Conservation (phyloP, 768 basidiomycete species). For the Termitomyces sp. region DNA sequence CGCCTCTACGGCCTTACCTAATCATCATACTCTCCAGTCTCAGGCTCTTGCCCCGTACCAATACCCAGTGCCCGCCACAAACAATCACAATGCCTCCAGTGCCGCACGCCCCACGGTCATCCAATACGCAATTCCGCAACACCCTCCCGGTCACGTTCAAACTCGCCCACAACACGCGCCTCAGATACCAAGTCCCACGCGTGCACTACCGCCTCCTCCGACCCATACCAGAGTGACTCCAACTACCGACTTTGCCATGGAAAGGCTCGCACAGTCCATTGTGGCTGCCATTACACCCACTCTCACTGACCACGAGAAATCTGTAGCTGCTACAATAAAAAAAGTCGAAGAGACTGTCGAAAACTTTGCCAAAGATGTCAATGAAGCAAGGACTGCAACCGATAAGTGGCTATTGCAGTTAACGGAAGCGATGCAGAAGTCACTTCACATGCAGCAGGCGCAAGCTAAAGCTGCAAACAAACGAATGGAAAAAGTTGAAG, state of each 20-base stretch:
- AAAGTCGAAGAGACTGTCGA: constrained; percentile 9
- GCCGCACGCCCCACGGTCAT: constrained; percentile 1
- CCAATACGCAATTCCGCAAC: not conserved
- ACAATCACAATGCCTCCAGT: not conserved
- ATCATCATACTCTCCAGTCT: not conserved
- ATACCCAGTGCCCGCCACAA: not conserved
- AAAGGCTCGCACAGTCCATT: not conserved
- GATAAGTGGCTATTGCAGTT: constrained; percentile 9
- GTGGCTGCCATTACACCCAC: constrained; percentile 5
- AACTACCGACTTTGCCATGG: not conserved
- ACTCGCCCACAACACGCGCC: not conserved
- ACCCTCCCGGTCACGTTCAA: not conserved
- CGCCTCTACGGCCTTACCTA: not conserved
- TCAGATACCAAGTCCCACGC: not conserved
- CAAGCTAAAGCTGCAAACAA: not conserved
- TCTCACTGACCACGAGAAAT: constrained; percentile 6
- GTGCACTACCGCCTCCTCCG: not conserved
- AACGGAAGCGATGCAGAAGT: constrained; percentile 12
- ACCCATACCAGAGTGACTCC: not conserved
- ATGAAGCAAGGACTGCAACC: constrained; percentile 9
- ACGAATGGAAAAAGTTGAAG: constrained; percentile 19
- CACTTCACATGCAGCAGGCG: constrained; percentile 9
- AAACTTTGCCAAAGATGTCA: constrained; percentile 8
- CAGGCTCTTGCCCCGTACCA: not conserved
- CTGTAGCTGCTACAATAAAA: constrained; percentile 8